A percentile compares a stretch with the other conserved stretches of the same genome.
phyloP scores from a whole-genome alignment of 202 grass and related monocot genomes.

The Carex sylvatica region DNA sequence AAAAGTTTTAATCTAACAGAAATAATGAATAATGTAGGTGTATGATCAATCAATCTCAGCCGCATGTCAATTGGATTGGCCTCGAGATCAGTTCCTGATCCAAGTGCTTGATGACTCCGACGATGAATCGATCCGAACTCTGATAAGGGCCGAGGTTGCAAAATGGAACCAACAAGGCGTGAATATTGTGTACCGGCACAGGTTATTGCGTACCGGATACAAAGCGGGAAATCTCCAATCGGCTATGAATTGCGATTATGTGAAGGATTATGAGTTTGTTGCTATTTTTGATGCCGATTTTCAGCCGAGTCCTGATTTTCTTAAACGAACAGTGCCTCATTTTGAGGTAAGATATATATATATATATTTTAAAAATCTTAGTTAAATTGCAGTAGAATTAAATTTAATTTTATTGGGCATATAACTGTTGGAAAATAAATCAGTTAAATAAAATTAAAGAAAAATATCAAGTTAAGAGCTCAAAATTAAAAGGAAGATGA shows the following conservation, averaged over 20 bases:
- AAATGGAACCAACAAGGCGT: slow-evolving; percentile 64
- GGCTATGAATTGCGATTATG: slow-evolving; percentile 73
- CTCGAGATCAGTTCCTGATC: slow-evolving; percentile 50
- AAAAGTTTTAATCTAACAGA: neutral
- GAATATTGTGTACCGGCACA: slow-evolving; percentile 61
- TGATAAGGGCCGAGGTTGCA: slow-evolving; percentile 60
- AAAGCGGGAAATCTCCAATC: slow-evolving; percentile 83
- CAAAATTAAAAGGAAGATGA: no score
- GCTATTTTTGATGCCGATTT: slow-evolving; percentile 81
- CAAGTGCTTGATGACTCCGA: slow-evolving; percentile 75
- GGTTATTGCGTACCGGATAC: slow-evolving; percentile 56
- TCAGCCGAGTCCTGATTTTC: slow-evolving; percentile 62
- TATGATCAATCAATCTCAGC: slow-evolving; percentile 70
- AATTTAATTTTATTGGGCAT: neutral
- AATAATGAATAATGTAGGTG: slow-evolving; percentile 32
- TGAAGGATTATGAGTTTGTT: slow-evolving; percentile 70
- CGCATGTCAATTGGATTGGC: slow-evolving; percentile 59
- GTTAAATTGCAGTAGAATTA: neutral
- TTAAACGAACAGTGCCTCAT: slow-evolving; percentile 77
- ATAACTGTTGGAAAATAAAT: no score
- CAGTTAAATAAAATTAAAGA: no score
- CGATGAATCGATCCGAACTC: slow-evolving; percentile 40
- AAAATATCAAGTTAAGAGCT: no score
- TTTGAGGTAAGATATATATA: slow-evolving; percentile 69
- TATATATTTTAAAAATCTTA: no score